Evolutionary conservation across 257 asterid species (phyloP), one percentile per base, ranked within the genome.

Genomic region (Ilex aquifolium): DNA sequence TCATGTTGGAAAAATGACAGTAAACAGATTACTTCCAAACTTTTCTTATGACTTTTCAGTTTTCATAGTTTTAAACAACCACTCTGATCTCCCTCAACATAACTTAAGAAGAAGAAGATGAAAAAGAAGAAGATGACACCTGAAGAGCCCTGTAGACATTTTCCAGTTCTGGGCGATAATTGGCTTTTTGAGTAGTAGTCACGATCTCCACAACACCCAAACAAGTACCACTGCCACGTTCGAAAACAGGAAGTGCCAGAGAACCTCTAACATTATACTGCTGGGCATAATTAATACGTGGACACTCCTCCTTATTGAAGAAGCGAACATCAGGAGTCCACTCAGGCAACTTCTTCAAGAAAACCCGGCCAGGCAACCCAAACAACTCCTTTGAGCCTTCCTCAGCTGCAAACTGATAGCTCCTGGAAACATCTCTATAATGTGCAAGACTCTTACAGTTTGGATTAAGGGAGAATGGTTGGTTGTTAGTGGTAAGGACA

Each of bases 271-370:
- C 85, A 54, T 82, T 75, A 52, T 46, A 67, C 75, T 51, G 80
- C 66, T 73, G 85, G 0, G 95, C 95, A 59, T 82, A 59, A 16
- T 6, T 75, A 65, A 84, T 71, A 1, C 95, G 83, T 0, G 91
- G 84, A 64, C 84, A 87, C 69, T 87, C 95, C 61, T 87, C 95
- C 8, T 66, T 58, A 59, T 65, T 80, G 77, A 87, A 87, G 54
- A 67, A 84, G 0, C 83, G 95, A 60, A 87, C 95, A 69, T 87
- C 95, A 3, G 95, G 95, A 4, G 95, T 87, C 83, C 91, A 84
- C 63, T 87, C 95, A 0, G 95, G 91, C 66, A 87, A 71, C 76
- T 82, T 87, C 44, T 80, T 87, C 82, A 82, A 71, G 87, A 82
- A 87, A 50, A 87, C 95, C 0, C 95, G 85, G 10, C 91, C 89